phyloP scores from a whole-genome alignment of 306 rosid genomes.

The Coriaria nepalensis region DNA sequence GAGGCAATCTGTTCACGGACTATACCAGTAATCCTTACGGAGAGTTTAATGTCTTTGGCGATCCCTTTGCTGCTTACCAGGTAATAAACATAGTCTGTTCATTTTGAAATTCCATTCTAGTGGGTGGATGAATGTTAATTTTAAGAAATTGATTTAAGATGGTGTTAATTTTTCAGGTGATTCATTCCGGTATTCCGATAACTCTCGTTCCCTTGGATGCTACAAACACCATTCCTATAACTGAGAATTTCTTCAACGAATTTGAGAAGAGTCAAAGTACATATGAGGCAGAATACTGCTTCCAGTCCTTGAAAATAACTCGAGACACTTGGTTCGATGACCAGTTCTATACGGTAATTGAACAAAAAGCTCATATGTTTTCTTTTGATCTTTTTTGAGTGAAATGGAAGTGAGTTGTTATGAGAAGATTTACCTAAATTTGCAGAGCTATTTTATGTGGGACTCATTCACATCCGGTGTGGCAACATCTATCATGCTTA shows the following conservation, averaged over 20 bases:
- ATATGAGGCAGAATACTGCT: constrained; percentile 63
- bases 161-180: constrained; percentile 46
- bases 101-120: no score
- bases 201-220: constrained; percentile 95
- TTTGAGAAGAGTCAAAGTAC: constrained; percentile 56
- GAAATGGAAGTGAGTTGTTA: constrained; percentile 15
- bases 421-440: constrained; percentile 6
- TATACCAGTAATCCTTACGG: constrained; percentile 71
- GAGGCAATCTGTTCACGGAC: constrained; percentile 68
- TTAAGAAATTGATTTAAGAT: no score
- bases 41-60: constrained; percentile 78
- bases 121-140: no score
- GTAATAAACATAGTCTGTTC: no score
- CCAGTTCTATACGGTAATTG: constrained; percentile 52
- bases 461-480: constrained; percentile 78
- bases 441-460: constrained; percentile 92
- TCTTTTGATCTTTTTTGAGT: no score
- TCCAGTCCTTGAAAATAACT: constrained; percentile 67
- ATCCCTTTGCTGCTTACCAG: constrained; percentile 96
- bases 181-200: constrained; percentile 88
- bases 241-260: constrained; percentile 38
- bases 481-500: constrained; percentile 70
- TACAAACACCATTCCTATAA: constrained; percentile 71
- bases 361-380: no score
- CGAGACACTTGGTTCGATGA: constrained; percentile 69